Evolutionary conservation across 768 basidiomycete genomes (phyloP), one percentile per base, ranked within the genome.

Genomic region (Rubroboletus pulcherrimus): DNA sequence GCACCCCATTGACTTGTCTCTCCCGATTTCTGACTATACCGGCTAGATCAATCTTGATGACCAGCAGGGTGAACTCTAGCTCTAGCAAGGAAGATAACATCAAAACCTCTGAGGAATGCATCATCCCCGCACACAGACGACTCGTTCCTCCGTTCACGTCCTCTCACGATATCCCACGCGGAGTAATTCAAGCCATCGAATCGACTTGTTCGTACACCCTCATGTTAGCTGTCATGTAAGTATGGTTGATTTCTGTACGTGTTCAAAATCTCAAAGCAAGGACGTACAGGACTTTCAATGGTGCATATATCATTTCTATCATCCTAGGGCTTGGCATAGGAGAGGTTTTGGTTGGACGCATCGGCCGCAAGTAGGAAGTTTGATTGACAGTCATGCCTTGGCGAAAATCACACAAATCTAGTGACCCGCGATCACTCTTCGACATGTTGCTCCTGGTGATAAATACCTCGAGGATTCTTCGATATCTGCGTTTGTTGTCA

Each of bases 201-300:
- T 76, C 83, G 40, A 69, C 83, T 21, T 63, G 94, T 21, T 73
- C 73, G 26, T 95, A 91, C 61, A 60, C 77, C 5, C 78, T 95
- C 54, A 95, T 96, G 93, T 70, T 93, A 66, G 83, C 81, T 9
- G 78, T 90, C 63, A 92, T 93, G 90, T 91, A 70, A 71, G 85
- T 42, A 35, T 8, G 21, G 21, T 43, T 45, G 10, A 12, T 17
- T 17, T 19, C 39, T 57, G 31, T 38, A 49, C 12, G 44, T 10
- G 29, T 45, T 33, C 26, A 5, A 29, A 52, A 4, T 35, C 39
- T 63, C 33, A 40, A 59, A 65, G 24, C 45, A 24, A 50, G 38
- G 37, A 10, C 58, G 43, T 58, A 52, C 65, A 95, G 92, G 93
- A 89, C 89, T 7, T 94, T 89, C 73, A 85, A 93, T 61, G 86